phyloP scores from a whole-genome alignment of 495 filamentous ascomycete species.

The Margaritispora aquatica region DNA sequence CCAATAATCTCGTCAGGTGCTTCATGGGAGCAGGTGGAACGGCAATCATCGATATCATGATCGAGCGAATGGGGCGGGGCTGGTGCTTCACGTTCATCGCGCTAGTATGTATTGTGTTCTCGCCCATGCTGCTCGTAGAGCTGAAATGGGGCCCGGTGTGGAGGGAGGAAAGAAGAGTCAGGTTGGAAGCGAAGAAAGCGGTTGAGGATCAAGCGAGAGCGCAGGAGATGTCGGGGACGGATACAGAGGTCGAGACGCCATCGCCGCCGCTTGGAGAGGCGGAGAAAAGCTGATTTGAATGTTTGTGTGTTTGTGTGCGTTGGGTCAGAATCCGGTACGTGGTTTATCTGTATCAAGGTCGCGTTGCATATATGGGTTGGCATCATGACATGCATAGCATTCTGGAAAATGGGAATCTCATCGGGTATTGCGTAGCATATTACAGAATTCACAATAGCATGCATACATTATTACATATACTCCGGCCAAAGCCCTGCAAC shows the following conservation, averaged over 20 bases:
- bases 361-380: no score
- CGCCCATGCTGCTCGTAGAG: conserved; percentile 19
- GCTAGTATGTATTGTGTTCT: conserved; percentile 27
- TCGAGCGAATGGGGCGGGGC: conserved; percentile 54
- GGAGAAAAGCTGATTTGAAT: not conserved
- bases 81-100: conserved; percentile 63
- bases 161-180: conserved; percentile 31
- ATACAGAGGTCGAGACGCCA: not conserved
- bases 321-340: no score
- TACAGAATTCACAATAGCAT: no score
- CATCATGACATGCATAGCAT: no score
- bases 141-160: conserved; percentile 41
- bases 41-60: conserved; percentile 55
- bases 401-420: no score
- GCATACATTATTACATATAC: no score
- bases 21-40: conserved; percentile 58
- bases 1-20: conserved; percentile 62
- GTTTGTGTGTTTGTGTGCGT: no score
- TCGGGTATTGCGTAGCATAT: no score
- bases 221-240: not conserved
- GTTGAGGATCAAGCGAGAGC: not conserved
- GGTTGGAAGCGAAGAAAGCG: conserved; percentile 14
- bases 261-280: not conserved
- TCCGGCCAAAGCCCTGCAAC: no score
- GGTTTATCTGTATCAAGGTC: no score